These are phyloP conservation scores for Telfairia occidentalis DNA, from an alignment of 331 rosid genomes.

Conservation along the genomic window DNA sequence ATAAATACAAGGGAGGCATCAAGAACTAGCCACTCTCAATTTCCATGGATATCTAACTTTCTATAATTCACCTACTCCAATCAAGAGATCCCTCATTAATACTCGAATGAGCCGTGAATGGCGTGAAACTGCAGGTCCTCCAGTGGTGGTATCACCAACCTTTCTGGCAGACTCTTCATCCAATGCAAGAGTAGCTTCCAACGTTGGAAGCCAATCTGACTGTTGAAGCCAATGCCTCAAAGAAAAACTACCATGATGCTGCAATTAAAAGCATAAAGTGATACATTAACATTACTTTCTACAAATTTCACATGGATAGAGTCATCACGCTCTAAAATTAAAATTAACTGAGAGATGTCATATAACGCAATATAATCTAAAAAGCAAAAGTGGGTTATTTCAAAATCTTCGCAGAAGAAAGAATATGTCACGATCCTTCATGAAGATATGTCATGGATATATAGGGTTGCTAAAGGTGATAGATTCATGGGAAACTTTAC, in stretches of 20 bases:
- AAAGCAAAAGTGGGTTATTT: background rate
- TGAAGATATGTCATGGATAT: too few species aligned
- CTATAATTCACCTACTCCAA: slow-evolving; percentile 46
- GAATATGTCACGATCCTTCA: background rate
- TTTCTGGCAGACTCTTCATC: slow-evolving; percentile 88
- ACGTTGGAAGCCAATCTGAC: slow-evolving; percentile 95
- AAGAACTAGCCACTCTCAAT: slow-evolving; percentile 10
- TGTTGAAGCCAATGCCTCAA: slow-evolving; percentile 93
- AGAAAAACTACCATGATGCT: slow-evolving; percentile 99
- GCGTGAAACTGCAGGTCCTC: slow-evolving; percentile 92
- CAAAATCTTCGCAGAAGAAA: background rate
- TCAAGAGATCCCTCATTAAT: slow-evolving; percentile 94
- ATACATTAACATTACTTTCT: background rate
- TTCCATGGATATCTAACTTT: slow-evolving; percentile 17
- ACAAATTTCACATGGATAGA: background rate
- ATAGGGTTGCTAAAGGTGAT: background rate
- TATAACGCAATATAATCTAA: background rate
- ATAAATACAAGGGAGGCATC: slow-evolving; percentile 11
- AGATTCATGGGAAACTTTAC: background rate
- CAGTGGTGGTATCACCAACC: slow-evolving; percentile 78
- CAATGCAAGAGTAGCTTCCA: slow-evolving; percentile 94
- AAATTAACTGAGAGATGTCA: background rate
- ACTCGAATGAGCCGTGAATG: slow-evolving; percentile 67
- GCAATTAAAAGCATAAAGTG: slow-evolving; percentile 16
- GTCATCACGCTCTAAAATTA: background rate